A percentile compares a stretch with the other conserved stretches of the same genome.
These are phyloP conservation scores for Tulasnella sp. DNA, from an alignment of 768 basidiomycete species.

Conservation along the genomic window DNA sequence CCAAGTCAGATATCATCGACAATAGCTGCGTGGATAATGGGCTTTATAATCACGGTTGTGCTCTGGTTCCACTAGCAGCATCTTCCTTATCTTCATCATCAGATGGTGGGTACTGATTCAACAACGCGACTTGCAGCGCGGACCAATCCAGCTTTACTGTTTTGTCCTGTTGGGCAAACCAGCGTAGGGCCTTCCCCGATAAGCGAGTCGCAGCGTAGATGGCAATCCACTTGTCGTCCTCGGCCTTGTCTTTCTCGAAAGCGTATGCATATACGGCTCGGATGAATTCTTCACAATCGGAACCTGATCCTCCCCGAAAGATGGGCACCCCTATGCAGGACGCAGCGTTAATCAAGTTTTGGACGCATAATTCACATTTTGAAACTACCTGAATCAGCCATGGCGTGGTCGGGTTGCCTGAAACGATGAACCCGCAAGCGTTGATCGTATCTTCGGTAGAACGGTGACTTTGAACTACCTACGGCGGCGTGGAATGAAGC, in stretches of 20 bases:
- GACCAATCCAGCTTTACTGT: background rate
- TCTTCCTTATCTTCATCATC: background rate
- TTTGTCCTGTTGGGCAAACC: background rate
- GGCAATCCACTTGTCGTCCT: background rate
- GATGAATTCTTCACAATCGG: conserved; percentile 1
- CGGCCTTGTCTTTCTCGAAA: background rate
- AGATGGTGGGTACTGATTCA: background rate
- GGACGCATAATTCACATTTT: no score
- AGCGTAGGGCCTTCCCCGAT: background rate
- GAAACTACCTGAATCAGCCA: no score
- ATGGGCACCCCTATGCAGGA: background rate
- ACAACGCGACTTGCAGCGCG: background rate
- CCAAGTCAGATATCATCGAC: no score
- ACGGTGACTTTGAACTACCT: no score
- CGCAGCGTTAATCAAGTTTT: no score
- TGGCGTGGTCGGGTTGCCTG: no score
- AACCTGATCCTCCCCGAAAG: background rate
- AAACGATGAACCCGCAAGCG: no score
- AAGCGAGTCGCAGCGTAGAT: background rate
- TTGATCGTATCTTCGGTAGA: no score
- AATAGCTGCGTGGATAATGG: no score
- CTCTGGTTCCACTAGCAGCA: no score
- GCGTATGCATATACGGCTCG: background rate
- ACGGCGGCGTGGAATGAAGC: no score
- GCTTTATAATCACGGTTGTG: no score